phyloP scores from a whole-genome alignment of 305 asterid species.

The Solanum hybrid region DNA sequence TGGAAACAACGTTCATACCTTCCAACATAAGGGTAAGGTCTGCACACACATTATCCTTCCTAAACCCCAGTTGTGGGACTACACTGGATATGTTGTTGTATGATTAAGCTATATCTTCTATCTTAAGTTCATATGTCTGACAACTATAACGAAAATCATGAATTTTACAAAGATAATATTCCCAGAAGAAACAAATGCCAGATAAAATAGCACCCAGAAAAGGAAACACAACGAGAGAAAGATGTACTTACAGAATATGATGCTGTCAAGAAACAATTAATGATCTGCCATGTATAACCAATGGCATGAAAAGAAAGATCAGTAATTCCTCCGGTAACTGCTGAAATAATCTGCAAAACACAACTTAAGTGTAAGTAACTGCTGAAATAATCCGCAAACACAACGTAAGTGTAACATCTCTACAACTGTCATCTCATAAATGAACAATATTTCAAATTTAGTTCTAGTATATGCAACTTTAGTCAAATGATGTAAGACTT shows the following conservation, averaged over 20 bases:
- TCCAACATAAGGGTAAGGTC: background rate
- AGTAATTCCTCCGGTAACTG: conserved; percentile 87
- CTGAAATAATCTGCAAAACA: conserved; percentile 73
- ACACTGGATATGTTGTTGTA: background rate
- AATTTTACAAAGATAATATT: background rate
- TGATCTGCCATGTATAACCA: conserved; percentile 86
- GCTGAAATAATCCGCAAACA: conserved; percentile 69
- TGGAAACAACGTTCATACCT: background rate
- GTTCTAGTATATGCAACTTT: background rate
- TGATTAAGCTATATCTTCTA: background rate
- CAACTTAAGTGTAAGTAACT: conserved; percentile 25
- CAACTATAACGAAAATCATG: background rate
- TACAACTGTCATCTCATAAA: background rate
- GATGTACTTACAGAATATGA: conserved; percentile 70
- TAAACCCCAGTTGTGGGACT: background rate
- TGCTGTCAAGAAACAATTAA: conserved; percentile 85
- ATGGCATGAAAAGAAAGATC: conserved; percentile 72
- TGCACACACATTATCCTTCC: background rate
- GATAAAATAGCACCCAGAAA: background rate
- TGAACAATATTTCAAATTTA: background rate
- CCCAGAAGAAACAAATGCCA: background rate
- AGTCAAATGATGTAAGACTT: background rate
- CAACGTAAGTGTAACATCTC: background rate
- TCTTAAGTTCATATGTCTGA: background rate
- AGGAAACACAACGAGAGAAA: background rate